These are phyloP conservation scores for Populus euphratica DNA, from an alignment of 345 rosid genomes.

Conservation along the genomic window DNA sequence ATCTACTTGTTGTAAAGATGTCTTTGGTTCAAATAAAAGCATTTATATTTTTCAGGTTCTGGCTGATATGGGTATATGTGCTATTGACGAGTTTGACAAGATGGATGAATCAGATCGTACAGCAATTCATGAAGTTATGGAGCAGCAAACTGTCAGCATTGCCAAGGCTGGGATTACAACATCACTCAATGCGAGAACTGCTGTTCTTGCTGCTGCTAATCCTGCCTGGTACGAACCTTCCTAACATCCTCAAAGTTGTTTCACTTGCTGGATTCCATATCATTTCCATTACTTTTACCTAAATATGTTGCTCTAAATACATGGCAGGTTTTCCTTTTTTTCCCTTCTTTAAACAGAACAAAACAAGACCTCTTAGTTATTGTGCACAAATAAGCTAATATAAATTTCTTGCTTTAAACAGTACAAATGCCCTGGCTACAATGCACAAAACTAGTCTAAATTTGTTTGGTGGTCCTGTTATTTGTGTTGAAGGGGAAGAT, in stretches of 20 bases:
- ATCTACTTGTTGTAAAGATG: slow-evolving; percentile 7
- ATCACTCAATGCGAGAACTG: slow-evolving; percentile 93
- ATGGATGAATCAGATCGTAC: slow-evolving; percentile 99
- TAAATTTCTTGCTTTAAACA: not conserved
- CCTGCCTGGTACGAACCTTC: slow-evolving; percentile 77
- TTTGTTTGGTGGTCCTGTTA: slow-evolving; percentile 7
- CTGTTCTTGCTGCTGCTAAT: slow-evolving; percentile 97
- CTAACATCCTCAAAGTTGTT: slow-evolving; percentile 1
- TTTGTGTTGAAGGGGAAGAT: slow-evolving; percentile 76
- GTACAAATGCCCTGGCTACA: not conserved
- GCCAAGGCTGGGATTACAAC: slow-evolving; percentile 99
- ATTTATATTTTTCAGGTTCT: slow-evolving; percentile 59
- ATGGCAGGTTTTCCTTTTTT: not conserved
- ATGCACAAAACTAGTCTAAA: not conserved
- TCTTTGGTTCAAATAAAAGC: slow-evolving; percentile 10
- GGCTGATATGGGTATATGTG: slow-evolving; percentile 99
- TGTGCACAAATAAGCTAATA: too few relatives aligned
- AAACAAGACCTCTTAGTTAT: too few relatives aligned
- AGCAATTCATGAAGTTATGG: slow-evolving; percentile 98
- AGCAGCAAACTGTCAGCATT: slow-evolving; percentile 99
- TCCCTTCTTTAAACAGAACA: not conserved
- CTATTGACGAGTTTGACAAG: slow-evolving; percentile 98
- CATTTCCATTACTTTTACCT: not conserved
- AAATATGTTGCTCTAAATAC: not conserved
- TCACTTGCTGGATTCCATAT: not conserved